A percentile compares a stretch with the other conserved stretches of the same genome.
These are phyloP conservation scores for Bocquillonia castaneifolia DNA, from an alignment of 441 rosid genomes.

Conservation along the genomic window DNA sequence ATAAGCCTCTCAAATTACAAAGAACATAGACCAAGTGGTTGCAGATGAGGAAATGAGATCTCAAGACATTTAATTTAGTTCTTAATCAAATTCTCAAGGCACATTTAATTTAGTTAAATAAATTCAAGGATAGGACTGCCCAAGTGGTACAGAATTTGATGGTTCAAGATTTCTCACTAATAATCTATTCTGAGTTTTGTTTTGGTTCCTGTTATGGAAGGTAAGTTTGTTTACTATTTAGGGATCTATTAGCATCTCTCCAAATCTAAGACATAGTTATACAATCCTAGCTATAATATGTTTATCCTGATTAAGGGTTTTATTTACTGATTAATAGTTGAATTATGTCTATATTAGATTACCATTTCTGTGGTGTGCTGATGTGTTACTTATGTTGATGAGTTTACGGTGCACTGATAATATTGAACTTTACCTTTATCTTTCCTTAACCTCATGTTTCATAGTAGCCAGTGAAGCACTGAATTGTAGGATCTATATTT, in stretches of 20 bases:
- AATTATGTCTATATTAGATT: background rate
- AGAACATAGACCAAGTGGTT: background rate
- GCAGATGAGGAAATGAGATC: background rate
- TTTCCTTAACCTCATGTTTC: no score
- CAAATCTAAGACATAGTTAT: background rate
- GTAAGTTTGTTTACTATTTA: background rate
- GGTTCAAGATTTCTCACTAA: background rate
- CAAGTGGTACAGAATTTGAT: no score
- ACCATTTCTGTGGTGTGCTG: background rate
- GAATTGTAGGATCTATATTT: background rate
- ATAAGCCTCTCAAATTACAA: no score
- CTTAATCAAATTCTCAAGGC: background rate
- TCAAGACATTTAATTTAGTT: background rate
- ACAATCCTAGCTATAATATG: background rate
- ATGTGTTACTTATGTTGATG: background rate
- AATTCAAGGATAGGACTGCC: no score
- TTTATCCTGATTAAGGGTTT: no score
- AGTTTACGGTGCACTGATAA: background rate
- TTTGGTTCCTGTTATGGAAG: background rate
- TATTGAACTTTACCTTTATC: background rate
- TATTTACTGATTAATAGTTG: background rate
- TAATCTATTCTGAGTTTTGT: background rate
- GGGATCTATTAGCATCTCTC: background rate
- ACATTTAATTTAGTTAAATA: no score
- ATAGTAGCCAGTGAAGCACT: no score